These are phyloP conservation scores for Yamadazyma akitaensis DNA, from an alignment of 805 yeast genomes.

Conservation along the genomic window DNA sequence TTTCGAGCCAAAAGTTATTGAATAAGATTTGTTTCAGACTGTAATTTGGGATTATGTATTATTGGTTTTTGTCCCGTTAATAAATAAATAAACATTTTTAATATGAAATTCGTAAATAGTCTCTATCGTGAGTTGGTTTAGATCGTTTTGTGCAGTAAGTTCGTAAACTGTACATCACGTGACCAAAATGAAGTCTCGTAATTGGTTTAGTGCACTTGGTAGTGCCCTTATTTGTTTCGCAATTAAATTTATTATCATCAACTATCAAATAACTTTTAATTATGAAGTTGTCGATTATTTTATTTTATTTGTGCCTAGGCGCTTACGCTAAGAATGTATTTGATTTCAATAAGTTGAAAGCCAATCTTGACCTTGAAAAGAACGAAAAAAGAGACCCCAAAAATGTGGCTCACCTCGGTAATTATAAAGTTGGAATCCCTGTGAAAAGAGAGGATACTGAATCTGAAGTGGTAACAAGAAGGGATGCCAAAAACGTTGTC, in stretches of 20 bases:
- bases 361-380: neutral
- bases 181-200: too few species aligned
- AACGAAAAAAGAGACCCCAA: slow-evolving; percentile 1
- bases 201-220: neutral
- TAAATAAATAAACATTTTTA: slow-evolving; percentile 3
- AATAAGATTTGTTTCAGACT: neutral
- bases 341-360: neutral
- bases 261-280: neutral
- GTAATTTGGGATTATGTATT: slow-evolving; percentile 4
- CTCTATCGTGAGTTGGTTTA: neutral
- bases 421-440: slow-evolving; percentile 1
- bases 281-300: slow-evolving; percentile 1
- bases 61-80: slow-evolving; percentile 3
- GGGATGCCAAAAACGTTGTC: slow-evolving; percentile 12
- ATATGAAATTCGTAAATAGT: neutral
- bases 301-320: slow-evolving; percentile 2
- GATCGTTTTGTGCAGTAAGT: too few species aligned
- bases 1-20: slow-evolving; percentile 3
- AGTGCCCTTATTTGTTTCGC: neutral
- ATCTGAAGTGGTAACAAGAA: neutral
- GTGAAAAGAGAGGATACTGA: slow-evolving; percentile 5
- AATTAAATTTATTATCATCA: too few species aligned
- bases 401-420: slow-evolving; percentile 3
- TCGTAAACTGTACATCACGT: too few species aligned
- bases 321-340: slow-evolving; percentile 7